These are phyloP conservation scores for Cenchrus purpureus DNA, from an alignment of 176 grass and related monocot genomes.

Conservation along the genomic window DNA sequence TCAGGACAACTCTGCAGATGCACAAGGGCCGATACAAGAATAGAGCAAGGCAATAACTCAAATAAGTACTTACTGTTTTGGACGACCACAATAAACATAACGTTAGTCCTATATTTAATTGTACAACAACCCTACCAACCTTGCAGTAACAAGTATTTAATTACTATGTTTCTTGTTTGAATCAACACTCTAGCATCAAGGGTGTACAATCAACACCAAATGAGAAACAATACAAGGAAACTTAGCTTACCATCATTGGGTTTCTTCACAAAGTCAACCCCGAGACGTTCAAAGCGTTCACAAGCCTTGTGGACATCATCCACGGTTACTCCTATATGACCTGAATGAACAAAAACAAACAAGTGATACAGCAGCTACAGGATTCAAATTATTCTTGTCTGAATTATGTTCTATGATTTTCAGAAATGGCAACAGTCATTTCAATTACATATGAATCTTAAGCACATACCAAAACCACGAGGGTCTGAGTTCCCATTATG, in stretches of 20 bases:
- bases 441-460: background rate
- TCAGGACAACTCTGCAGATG: background rate
- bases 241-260: slow-evolving; percentile 74
- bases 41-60: background rate
- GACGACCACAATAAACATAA: slow-evolving; percentile 1
- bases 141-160: background rate
- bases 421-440: background rate
- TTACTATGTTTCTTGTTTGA: background rate
- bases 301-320: slow-evolving; percentile 95
- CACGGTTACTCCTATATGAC: slow-evolving; percentile 92
- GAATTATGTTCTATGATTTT: slow-evolving; percentile 2
- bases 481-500: slow-evolving; percentile 98
- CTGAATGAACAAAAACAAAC: slow-evolving; percentile 52
- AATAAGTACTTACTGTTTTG: slow-evolving; percentile 12
- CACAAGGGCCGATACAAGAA: background rate
- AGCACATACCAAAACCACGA: slow-evolving; percentile 87
- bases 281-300: slow-evolving; percentile 74
- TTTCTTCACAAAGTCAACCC: slow-evolving; percentile 90
- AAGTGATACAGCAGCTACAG: background rate
- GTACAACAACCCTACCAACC: background rate
- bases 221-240: background rate
- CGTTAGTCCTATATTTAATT: background rate
- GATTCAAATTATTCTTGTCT: background rate
- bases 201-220: background rate
- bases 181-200: background rate